Conservation (phyloP, 208 protist species). For the Tetramitus jugosus region DNA sequence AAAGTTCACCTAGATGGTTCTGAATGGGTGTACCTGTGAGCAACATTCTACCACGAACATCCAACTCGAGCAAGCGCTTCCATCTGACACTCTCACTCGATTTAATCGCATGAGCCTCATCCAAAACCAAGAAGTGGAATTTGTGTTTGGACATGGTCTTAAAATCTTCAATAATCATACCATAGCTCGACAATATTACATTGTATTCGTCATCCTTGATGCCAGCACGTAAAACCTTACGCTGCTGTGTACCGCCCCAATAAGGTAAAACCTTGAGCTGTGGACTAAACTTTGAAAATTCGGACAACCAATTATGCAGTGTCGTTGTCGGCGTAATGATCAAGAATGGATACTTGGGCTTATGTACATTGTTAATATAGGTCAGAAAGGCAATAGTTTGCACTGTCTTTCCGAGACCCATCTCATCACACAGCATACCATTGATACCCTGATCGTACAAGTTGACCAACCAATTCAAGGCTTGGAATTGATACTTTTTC, state of each 20-base stretch:
- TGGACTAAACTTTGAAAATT: conserved; percentile 26
- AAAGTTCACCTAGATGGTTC: conserved; percentile 54
- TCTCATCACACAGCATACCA: conserved; percentile 92
- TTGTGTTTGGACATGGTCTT: conserved; percentile 67
- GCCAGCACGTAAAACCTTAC: not conserved
- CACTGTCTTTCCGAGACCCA: conserved; percentile 35
- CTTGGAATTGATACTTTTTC: conserved; percentile 92
- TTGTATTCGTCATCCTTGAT: conserved; percentile 32
- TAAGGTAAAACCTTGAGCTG: conserved; percentile 15
- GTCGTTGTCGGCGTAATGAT: conserved; percentile 20
- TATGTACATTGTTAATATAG: not conserved
- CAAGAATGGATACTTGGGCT: conserved; percentile 3
- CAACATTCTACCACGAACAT: conserved; percentile 65
- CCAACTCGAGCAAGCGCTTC: conserved; percentile 54
- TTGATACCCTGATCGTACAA: conserved; percentile 92
- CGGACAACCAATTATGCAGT: conserved; percentile 27
- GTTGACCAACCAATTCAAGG: conserved; percentile 95
- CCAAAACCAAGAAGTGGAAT: conserved; percentile 93
- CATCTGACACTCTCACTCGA: conserved; percentile 67
- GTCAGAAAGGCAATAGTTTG: conserved; percentile 27
- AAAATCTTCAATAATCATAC: conserved; percentile 87
- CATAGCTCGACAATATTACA: conserved; percentile 93
- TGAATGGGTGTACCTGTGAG: conserved; percentile 74
- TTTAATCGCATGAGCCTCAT: conserved; percentile 96
- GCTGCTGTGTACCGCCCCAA: not conserved